A percentile compares a stretch with the other conserved stretches of the same genome.
phyloP scores from a whole-genome alignment of 768 basidiomycete genomes.

The Zangia roseola region DNA sequence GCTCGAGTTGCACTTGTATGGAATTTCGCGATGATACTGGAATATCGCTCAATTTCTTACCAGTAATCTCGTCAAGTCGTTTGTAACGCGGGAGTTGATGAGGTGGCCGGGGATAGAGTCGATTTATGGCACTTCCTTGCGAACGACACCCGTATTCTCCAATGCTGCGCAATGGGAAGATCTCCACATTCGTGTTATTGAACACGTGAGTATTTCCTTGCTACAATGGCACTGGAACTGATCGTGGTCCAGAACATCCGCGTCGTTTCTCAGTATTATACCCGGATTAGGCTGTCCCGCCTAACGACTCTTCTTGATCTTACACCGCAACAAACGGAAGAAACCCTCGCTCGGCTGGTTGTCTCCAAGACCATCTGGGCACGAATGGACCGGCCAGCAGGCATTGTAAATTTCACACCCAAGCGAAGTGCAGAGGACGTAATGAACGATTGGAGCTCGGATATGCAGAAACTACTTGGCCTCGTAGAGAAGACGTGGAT shows the following conservation, averaged over 20 bases:
- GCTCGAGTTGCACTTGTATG: conserved; percentile 82
- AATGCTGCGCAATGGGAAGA: conserved; percentile 88
- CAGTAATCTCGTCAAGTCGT: conserved; percentile 93
- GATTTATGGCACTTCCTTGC: conserved; percentile 83
- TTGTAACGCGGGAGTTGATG: conserved; percentile 91
- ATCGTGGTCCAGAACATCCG: conserved; percentile 77
- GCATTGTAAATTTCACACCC: conserved; percentile 83
- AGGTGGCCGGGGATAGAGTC: conserved; percentile 93
- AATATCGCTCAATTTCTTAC: conserved; percentile 10
- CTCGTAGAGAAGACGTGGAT: conserved; percentile 99
- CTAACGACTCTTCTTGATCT: conserved; percentile 88
- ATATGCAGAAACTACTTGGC: conserved; percentile 89
- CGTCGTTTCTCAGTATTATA: conserved; percentile 92
- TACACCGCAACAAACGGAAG: conserved; percentile 76
- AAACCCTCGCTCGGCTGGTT: conserved; percentile 85
- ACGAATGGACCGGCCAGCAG: conserved; percentile 87
- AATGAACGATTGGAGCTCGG: conserved; percentile 98
- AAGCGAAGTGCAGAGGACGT: conserved; percentile 86
- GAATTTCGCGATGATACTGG: conserved; percentile 3
- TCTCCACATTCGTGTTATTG: conserved; percentile 91
- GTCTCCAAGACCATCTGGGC: conserved; percentile 93
- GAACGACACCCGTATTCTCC: conserved; percentile 78
- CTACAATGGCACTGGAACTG: not conserved
- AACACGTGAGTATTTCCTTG: conserved; percentile 68
- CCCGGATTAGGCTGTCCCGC: conserved; percentile 81